These are phyloP conservation scores for Neonectria magnoliae DNA, from an alignment of 2,329 filamentous ascomycete species.

Conservation along the genomic window DNA sequence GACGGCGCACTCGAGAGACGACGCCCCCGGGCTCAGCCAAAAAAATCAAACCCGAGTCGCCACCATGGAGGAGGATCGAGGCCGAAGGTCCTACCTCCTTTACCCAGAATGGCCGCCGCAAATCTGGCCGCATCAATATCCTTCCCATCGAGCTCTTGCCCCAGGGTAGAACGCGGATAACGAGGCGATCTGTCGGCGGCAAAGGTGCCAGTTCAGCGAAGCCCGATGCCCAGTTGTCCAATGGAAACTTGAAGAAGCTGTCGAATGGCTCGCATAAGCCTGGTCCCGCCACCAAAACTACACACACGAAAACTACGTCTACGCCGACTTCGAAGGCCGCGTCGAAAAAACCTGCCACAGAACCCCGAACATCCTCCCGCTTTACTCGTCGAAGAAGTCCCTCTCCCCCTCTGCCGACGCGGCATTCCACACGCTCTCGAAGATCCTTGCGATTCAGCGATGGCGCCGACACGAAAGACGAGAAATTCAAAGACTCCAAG, in stretches of 20 bases:
- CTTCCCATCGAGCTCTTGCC: slow-evolving; percentile 64
- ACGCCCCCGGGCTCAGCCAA: slow-evolving; percentile 54
- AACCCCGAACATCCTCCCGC: slow-evolving; percentile 46
- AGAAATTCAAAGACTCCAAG: slow-evolving; percentile 25
- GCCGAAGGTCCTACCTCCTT: slow-evolving; percentile 91
- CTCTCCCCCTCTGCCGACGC: slow-evolving; percentile 51
- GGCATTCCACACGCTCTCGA: slow-evolving; percentile 55
- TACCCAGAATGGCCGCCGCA: slow-evolving; percentile 75
- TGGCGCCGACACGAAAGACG: slow-evolving; percentile 32
- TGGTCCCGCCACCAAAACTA: slow-evolving; percentile 38
- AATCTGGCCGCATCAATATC: slow-evolving; percentile 71
- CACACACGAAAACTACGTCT: slow-evolving; percentile 34
- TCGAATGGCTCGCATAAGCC: slow-evolving; percentile 41
- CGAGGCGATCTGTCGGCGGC: slow-evolving; percentile 53
- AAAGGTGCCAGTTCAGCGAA: slow-evolving; percentile 48
- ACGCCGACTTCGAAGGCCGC: slow-evolving; percentile 44
- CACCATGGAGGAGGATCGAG: slow-evolving; percentile 90
- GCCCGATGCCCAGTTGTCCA: slow-evolving; percentile 39
- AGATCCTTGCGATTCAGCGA: slow-evolving; percentile 54
- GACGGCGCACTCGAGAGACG: slow-evolving; percentile 67
- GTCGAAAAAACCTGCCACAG: slow-evolving; percentile 43
- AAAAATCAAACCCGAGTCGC: slow-evolving; percentile 70
- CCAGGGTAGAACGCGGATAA: slow-evolving; percentile 61
- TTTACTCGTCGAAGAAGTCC: slow-evolving; percentile 52
- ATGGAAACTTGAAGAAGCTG: slow-evolving; percentile 40